Percentiles rank a stretch among this genome's conserved stretches.
These are phyloP conservation scores for Dactylellina parvicollis DNA, from an alignment of 2,329 filamentous ascomycete genomes.

Conservation along the genomic window DNA sequence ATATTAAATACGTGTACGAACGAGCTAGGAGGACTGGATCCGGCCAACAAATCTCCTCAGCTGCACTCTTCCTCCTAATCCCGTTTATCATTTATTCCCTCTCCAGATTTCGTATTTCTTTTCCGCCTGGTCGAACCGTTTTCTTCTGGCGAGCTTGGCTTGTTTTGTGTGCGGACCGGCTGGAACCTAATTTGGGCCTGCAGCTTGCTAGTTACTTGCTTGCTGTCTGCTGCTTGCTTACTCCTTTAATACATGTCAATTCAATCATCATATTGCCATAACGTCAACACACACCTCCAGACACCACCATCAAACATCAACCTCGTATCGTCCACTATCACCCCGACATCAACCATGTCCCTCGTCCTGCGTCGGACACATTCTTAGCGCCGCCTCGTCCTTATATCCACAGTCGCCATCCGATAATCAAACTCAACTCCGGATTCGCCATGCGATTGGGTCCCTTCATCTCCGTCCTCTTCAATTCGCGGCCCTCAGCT, in stretches of 20 bases:
- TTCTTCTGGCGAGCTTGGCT: background rate
- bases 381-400: background rate
- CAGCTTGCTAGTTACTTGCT: too few relatives aligned
- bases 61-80: background rate
- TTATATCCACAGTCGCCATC: constrained; percentile 14
- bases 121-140: too few relatives aligned
- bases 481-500: constrained; percentile 22
- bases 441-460: constrained; percentile 48
- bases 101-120: too few relatives aligned
- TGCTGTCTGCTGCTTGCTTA: too few relatives aligned
- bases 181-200: constrained; percentile 38
- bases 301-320: background rate
- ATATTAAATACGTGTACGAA: background rate
- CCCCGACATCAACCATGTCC: background rate
- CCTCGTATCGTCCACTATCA: background rate
- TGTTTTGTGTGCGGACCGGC: background rate
- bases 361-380: constrained; percentile 23
- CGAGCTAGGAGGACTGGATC: background rate
- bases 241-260: background rate
- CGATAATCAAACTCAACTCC: constrained; percentile 6
- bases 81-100: background rate
- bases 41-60: background rate
- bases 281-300: background rate
- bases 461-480: constrained; percentile 27
- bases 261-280: background rate